Base-by-base conservation (phyloP, 2,329 filamentous ascomycete species). In the Exophiala lecanii-corni region DNA sequence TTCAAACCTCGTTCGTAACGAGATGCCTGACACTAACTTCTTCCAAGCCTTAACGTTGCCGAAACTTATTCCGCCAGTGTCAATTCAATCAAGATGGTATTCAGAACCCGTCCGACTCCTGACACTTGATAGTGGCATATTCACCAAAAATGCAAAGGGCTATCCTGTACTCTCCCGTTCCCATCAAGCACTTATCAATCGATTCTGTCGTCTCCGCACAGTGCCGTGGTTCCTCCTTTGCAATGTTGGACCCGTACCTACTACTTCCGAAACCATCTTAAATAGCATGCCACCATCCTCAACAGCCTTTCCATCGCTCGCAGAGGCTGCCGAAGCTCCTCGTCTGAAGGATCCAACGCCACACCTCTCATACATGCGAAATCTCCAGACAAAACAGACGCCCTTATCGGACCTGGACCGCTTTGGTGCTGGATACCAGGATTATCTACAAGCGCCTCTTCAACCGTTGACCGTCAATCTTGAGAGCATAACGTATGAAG, bases 401-500 rank as follows among this genome's bases (percentile, higher is more conserved):
- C 72, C 81, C 2, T 71, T 74, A 31, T 75, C 74, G 15, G 66
- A 72, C 3, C 73, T 86, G 39, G 82, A 86, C 59, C 71, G 73
- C 21, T 86, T 86, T 55, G 81, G 81, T 10, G 70, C 78, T 15
- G 82, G 82, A 2, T 87, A 86, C 55, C 94, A 98, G 59, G 92
- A 98, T 63, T 98, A 92, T 74, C 74, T 98, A 9, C 92, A 98
- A 63, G 89, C 89, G 2, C 92, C 92, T 2, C 72, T 98, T 30
- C 94, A 98, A 62, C 92, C 92, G 0, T 74, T 98, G 10, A 91
- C 91, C 0, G 92, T 98, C 64, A 98, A 98, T 56, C 75, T 98
- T 10, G 94, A 98, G 63, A 95, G 89, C 35, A 86, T 94, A 31
- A 98, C 92, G 0, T 98, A 98, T 63, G 92, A 98, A 62, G 91